Base-by-base conservation (phyloP, 352 stramenopile species). In the Globisporangium nagaii region DNA sequence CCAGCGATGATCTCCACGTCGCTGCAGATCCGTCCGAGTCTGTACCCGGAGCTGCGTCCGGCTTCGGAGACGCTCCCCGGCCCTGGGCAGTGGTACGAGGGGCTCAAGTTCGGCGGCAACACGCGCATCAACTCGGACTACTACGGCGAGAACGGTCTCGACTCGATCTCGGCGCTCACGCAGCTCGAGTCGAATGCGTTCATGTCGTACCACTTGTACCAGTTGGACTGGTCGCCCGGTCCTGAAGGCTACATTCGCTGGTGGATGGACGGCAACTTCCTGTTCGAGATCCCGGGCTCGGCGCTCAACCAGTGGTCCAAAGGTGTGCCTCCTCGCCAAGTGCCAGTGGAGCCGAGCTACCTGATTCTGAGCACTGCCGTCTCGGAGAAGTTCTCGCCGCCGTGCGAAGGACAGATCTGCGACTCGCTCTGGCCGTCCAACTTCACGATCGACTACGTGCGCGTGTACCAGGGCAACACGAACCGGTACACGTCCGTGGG, bases 291-390 rank as follows among this genome's bases (percentile, higher is more conserved):
- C 44, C 77, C 86, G 0, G 90, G 88, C 4, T 62, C 81, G 7
- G 81, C 81, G 39, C 64, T 98, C 65, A 98, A 79, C 64, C 69
- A 71, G 30, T 93, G 83, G 85, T 67, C 60, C 2, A 73, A 79
- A 1, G 62, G 61, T 32, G 66, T 93, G 7, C 83, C 85, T 31
- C 85, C 85, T 24, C 79, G 82, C 17, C 70, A 80, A 66, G 95
- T 99, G 45, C 96, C 96, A 0, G 88, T 95, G 43, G 96, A 99
- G 70, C 96, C 96, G 2, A 97, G 86, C 30, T 98, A 98, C 62
- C 62, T 99, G 42, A 98, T 99, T 80, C 75, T 99, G 41, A 99
- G 98, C 79, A 98, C 93, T 2, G 96, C 96, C 9, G 90, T 99
- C 34, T 98, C 94, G 2, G 96, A 96, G 28, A 98, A 97, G 44